A percentile compares a stretch with the other conserved stretches of the same genome.
phyloP scores from a whole-genome alignment of 2,329 filamentous ascomycete genomes.

The Dryadomyces sulphureus region DNA sequence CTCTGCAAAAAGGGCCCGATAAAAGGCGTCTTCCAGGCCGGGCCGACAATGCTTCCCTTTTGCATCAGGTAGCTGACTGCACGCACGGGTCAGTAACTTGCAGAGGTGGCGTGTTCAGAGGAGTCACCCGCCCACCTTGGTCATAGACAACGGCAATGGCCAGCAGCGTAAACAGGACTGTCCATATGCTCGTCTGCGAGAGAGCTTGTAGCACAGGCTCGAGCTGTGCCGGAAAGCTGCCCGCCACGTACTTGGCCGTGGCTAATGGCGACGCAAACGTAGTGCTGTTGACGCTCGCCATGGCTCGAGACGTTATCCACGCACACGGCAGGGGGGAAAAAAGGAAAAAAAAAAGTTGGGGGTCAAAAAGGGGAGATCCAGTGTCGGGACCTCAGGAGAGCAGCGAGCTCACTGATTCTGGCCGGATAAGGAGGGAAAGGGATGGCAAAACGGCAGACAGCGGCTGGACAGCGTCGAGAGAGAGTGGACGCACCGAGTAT shows the following conservation, averaged over 20 bases:
- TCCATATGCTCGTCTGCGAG: constrained; percentile 42
- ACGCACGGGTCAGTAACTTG: constrained; percentile 6
- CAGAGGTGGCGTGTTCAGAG: background rate
- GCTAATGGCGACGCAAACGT: constrained; percentile 54
- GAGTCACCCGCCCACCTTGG: constrained; percentile 49
- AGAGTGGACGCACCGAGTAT: background rate
- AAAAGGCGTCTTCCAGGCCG: constrained; percentile 64
- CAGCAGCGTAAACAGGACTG: constrained; percentile 55
- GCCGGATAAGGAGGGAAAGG: no score
- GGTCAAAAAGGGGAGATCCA: no score
- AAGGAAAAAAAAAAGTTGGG: background rate
- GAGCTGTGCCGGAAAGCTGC: constrained; percentile 38
- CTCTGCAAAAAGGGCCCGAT: constrained; percentile 95
- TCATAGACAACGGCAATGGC: constrained; percentile 68
- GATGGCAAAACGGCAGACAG: no score
- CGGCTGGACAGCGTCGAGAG: background rate
- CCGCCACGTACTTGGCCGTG: constrained; percentile 33
- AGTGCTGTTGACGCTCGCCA: constrained; percentile 38
- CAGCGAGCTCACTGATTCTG: no score
- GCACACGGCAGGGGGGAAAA: background rate
- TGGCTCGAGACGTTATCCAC: background rate
- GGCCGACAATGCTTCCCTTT: constrained; percentile 65
- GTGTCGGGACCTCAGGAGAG: no score
- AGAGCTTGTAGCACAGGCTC: constrained; percentile 39
- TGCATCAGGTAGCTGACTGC: constrained; percentile 60